These are phyloP conservation scores for Globisporangium polare DNA, from an alignment of 352 stramenopile genomes.

Conservation along the genomic window DNA sequence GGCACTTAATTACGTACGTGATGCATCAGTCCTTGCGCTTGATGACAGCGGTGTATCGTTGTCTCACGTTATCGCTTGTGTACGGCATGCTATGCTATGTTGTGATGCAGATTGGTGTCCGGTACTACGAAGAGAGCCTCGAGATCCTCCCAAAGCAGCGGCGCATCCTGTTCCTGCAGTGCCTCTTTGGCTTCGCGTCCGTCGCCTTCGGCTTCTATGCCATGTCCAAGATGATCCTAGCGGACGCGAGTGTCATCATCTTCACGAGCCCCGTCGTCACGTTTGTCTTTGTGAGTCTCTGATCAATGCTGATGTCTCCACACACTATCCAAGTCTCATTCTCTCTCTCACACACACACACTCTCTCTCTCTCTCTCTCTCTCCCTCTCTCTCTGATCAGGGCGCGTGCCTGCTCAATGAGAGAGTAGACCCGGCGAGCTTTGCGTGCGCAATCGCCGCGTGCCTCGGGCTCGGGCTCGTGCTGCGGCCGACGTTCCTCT, in stretches of 20 bases:
- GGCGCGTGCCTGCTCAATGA: constrained; percentile 15
- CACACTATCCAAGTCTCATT: not conserved
- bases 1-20: constrained; percentile 59
- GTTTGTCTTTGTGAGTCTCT: constrained; percentile 50
- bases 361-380: not conserved
- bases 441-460: constrained; percentile 28
- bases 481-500: constrained; percentile 33
- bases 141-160: constrained; percentile 43
- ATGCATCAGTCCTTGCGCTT: not conserved
- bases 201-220: constrained; percentile 79
- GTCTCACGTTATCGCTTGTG: not conserved
- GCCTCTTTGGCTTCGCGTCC: constrained; percentile 59
- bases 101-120: not conserved
- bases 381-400: not conserved
- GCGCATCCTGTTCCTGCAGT: constrained; percentile 53
- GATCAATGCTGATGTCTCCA: not conserved
- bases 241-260: constrained; percentile 66
- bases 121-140: constrained; percentile 17
- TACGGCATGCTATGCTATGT: not conserved
- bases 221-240: constrained; percentile 74
- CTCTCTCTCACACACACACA: no score
- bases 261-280: constrained; percentile 74
- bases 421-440: constrained; percentile 29
- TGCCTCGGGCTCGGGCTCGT: constrained; percentile 37
- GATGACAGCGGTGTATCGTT: not conserved